phyloP scores from a whole-genome alignment of 2,329 filamentous ascomycete genomes.

The Phyllosticta citriasiana region DNA sequence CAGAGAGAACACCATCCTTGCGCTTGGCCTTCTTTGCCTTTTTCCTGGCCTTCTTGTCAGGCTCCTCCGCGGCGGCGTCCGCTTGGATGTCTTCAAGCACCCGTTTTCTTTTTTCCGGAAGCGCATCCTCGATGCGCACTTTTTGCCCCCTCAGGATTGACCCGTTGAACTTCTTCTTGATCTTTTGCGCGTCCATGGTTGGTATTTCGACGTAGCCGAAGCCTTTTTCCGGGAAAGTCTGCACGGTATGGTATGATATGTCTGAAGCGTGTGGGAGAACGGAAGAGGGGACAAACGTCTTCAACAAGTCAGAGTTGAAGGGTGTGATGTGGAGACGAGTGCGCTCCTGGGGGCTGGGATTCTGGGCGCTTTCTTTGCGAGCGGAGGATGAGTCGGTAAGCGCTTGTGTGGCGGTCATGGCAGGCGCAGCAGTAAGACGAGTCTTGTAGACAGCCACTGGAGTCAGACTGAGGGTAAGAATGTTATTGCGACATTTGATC shows the following conservation, averaged over 20 bases:
- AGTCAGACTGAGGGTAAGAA: neutral
- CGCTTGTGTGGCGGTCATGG: conserved; percentile 11
- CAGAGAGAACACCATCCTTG: conserved; percentile 47
- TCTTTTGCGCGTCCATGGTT: conserved; percentile 69
- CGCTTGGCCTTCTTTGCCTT: conserved; percentile 37
- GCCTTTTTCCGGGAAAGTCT: conserved; percentile 79
- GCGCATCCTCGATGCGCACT: conserved; percentile 73
- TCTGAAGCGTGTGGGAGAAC: conserved; percentile 59
- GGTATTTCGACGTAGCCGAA: conserved; percentile 90
- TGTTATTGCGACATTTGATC: neutral
- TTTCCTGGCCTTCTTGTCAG: conserved; percentile 38
- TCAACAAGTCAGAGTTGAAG: conserved; percentile 64
- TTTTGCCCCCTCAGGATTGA: conserved; percentile 75
- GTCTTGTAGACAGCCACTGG: neutral
- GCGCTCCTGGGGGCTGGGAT: neutral
- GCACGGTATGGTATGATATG: conserved; percentile 77
- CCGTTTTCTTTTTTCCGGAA: conserved; percentile 46
- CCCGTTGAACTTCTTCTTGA: conserved; percentile 86
- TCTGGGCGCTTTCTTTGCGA: neutral
- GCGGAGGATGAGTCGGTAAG: conserved; percentile 8
- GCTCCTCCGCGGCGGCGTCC: conserved; percentile 35
- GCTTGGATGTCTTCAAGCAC: conserved; percentile 27
- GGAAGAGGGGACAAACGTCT: conserved; percentile 59
- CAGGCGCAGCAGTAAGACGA: neutral
- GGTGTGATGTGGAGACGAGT: conserved; percentile 75